A percentile compares a stretch with the other conserved stretches of the same genome.
Evolutionary conservation across 345 rosid genomes (phyloP).

Genomic region (Brassica carinata): DNA sequence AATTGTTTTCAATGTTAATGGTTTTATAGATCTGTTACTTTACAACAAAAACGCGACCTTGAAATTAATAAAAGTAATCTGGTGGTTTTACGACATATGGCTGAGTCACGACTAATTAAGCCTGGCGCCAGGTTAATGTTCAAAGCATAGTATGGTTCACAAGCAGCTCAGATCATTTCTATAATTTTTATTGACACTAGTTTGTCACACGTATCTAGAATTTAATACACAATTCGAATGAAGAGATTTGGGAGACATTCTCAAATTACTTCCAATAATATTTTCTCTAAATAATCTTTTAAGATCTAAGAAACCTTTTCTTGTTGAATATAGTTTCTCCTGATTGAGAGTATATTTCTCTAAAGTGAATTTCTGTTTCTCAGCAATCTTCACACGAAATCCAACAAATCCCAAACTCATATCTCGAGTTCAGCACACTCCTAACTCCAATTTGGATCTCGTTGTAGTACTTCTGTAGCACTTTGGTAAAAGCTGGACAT

Average conservation of each 20-base stretch:
- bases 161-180: neutral
- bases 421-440: neutral
- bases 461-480: neutral
- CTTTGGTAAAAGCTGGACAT: neutral
- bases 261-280: neutral
- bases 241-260: neutral
- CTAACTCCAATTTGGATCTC: neutral
- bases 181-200: neutral
- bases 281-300: neutral
- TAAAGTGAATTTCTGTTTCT: neutral
- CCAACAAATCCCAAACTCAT: neutral
- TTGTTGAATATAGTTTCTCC: neutral
- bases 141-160: neutral
- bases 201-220: neutral
- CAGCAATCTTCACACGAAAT: neutral
- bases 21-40: neutral
- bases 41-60: neutral
- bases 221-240: neutral
- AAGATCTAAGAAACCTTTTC: neutral
- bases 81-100: neutral
- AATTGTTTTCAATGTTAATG: neutral
- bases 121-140: neutral
- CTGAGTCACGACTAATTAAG: neutral
- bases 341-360: neutral
- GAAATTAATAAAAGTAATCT: neutral